Evolutionary conservation across 2,329 filamentous ascomycete species (phyloP).

Genomic region (Lasiodiplodia citricola): DNA sequence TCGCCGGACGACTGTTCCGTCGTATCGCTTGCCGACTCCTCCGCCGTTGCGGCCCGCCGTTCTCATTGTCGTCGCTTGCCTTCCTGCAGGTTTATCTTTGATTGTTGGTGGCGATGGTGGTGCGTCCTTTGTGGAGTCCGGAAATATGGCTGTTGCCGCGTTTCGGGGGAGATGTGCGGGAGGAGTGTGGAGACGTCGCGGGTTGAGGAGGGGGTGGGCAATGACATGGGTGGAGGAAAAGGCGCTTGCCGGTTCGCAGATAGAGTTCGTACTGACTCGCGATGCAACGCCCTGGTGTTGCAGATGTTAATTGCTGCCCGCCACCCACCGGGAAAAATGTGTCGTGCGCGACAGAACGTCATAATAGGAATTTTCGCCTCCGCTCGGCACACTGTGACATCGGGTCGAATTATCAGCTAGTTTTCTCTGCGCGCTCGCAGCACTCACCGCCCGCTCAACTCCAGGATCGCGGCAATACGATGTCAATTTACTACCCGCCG

Average conservation of each 20-base stretch:
- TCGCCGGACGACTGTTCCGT: not conserved
- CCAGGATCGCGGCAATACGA: too few species aligned
- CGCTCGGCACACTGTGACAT: too few species aligned
- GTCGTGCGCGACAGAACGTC: not conserved
- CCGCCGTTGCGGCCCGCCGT: not conserved
- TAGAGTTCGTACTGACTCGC: not conserved
- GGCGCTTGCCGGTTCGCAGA: not conserved
- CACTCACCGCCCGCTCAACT: too few species aligned
- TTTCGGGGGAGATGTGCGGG: not conserved
- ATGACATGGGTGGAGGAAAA: not conserved
- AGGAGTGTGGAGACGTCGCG: not conserved
- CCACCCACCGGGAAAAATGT: not conserved
- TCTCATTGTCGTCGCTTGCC: not conserved
- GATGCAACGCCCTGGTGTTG: not conserved
- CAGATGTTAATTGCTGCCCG: not conserved
- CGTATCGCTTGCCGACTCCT: not conserved
- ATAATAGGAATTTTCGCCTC: not conserved
- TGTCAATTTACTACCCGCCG: too few species aligned
- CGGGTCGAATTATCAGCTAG: too few species aligned
- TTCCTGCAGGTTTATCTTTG: not conserved
- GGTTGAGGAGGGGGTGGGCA: not conserved
- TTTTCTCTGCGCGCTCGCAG: too few species aligned
- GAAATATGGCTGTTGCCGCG: not conserved
- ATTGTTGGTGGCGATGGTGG: not conserved
- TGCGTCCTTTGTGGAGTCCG: not conserved